These are phyloP conservation scores for Xylariaceae sp. DNA, from an alignment of 2,329 filamentous ascomycete species.

Conservation along the genomic window DNA sequence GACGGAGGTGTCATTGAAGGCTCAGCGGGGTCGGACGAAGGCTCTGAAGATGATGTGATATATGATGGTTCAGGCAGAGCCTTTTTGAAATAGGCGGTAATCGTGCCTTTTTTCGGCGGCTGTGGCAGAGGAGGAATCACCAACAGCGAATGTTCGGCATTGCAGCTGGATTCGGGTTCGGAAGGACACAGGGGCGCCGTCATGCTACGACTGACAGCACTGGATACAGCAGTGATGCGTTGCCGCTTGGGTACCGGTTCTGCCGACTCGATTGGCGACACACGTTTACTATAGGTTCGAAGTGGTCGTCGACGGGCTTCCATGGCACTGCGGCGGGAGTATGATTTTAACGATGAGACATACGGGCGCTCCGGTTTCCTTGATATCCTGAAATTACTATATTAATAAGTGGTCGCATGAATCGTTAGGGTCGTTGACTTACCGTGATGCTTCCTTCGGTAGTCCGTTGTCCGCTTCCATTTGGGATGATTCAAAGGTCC, in stretches of 20 bases:
- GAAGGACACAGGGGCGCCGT: not conserved
- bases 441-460: constrained; percentile 22
- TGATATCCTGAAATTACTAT: constrained; percentile 11
- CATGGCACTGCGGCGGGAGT: constrained; percentile 12
- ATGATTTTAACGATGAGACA: constrained; percentile 22
- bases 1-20: constrained; percentile 41
- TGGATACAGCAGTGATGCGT: constrained; percentile 19
- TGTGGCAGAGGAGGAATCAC: constrained; percentile 15
- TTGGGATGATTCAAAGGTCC: not conserved
- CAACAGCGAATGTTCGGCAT: not conserved
- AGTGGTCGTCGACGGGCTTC: constrained; percentile 38
- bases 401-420: not conserved
- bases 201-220: not conserved
- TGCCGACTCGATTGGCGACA: constrained; percentile 29
- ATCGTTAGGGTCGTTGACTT: not conserved
- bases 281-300: constrained; percentile 47
- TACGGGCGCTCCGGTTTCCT: constrained; percentile 31
- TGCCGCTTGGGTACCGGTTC: constrained; percentile 36
- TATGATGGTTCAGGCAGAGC: constrained; percentile 29
- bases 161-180: not conserved
- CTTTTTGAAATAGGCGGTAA: constrained; percentile 41
- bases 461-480: constrained; percentile 17
- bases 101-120: constrained; percentile 36
- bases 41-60: constrained; percentile 24
- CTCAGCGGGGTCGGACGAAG: constrained; percentile 23